These are phyloP conservation scores for Agarophyton chilense DNA, from an alignment of 23 red algal species.

Conservation along the genomic window DNA sequence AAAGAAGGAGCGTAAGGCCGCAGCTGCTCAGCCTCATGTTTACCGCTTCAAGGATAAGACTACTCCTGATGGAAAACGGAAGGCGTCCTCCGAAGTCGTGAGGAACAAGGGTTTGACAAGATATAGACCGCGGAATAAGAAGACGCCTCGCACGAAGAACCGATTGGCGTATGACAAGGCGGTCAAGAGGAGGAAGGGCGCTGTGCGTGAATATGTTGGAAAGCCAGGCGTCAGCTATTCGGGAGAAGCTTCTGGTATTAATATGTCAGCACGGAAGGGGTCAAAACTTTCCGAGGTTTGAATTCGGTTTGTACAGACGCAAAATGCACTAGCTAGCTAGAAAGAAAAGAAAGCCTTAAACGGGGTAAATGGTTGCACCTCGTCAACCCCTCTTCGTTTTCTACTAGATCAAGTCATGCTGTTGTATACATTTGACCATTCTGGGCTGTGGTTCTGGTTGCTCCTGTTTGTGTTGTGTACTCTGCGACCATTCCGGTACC, in stretches of 20 bases:
- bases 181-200: slow-evolving; percentile 53
- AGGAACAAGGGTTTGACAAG: slow-evolving; percentile 68
- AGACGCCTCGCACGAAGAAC: slow-evolving; percentile 67
- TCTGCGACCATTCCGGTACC: background rate
- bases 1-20: slow-evolving; percentile 31
- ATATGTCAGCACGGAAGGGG: slow-evolving; percentile 49
- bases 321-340: no score
- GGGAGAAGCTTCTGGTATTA: slow-evolving; percentile 75
- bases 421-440: slow-evolving; percentile 2
- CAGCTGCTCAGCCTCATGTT: slow-evolving; percentile 41
- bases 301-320: background rate
- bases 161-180: slow-evolving; percentile 55
- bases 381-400: no score
- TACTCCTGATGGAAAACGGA: slow-evolving; percentile 33
- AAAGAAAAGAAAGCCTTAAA: background rate
- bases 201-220: slow-evolving; percentile 52
- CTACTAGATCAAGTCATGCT: slow-evolving; percentile 1
- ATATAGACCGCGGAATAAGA: slow-evolving; percentile 62
- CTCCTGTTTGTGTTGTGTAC: background rate
- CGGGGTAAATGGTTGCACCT: background rate
- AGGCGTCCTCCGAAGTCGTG: slow-evolving; percentile 57
- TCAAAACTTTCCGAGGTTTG: slow-evolving; percentile 60
- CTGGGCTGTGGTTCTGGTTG: background rate
- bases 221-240: slow-evolving; percentile 38
- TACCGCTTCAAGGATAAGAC: slow-evolving; percentile 63